phyloP scores from a whole-genome alignment of 1,284 basidiomycete species.

The Trichosporon faecale region DNA sequence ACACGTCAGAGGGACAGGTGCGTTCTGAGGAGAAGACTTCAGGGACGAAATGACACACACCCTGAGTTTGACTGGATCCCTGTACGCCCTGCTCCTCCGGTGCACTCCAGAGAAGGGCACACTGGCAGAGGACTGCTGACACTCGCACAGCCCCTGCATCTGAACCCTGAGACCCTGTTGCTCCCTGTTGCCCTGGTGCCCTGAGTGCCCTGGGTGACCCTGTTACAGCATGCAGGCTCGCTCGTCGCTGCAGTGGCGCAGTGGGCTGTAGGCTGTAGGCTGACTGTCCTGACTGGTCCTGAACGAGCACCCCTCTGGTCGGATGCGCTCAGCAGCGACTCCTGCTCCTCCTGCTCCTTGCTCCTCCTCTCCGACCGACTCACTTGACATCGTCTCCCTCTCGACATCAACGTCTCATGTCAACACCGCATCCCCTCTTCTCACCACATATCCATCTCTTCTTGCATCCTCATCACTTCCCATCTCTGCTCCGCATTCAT shows the following conservation, averaged over 20 bases:
- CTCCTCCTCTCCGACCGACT: background rate
- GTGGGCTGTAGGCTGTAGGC: no score
- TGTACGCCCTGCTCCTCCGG: background rate
- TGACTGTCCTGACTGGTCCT: no score
- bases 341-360: background rate
- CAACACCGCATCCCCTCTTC: background rate
- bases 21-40: background rate
- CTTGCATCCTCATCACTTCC: background rate
- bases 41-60: constrained; percentile 3
- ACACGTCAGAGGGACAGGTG: constrained; percentile 5
- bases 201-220: constrained; percentile 1
- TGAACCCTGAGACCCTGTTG: background rate
- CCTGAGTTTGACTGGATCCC: background rate
- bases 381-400: background rate
- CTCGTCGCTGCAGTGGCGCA: background rate
- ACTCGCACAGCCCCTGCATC: background rate
- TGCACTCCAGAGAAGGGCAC: background rate
- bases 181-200: background rate
- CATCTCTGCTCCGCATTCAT: background rate
- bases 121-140: background rate
- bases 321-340: no score
- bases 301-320: no score
- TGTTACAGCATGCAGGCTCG: constrained; percentile 1
- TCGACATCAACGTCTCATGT: background rate
- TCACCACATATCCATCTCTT: background rate